Conservation (phyloP, 768 basidiomycete species). For the Ephemerocybe angulata region DNA sequence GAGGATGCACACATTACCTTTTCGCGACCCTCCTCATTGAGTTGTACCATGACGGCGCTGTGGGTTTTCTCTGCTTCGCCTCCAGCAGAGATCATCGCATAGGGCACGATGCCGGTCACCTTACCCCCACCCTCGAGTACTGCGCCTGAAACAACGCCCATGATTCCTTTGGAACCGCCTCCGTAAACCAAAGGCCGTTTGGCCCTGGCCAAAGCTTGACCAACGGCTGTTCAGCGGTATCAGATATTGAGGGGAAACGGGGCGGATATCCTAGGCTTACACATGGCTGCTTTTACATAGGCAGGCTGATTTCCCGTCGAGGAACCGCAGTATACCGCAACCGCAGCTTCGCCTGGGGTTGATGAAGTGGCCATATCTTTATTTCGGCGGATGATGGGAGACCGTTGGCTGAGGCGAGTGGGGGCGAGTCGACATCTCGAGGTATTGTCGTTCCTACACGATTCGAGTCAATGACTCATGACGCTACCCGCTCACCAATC, state of each 20-base stretch:
- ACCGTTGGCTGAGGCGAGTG: too few relatives aligned
- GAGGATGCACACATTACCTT: constrained; percentile 14
- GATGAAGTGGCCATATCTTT: not conserved
- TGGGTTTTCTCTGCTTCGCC: constrained; percentile 54
- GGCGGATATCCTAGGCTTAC: constrained; percentile 24
- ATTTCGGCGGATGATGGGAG: too few relatives aligned
- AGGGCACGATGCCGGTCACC: constrained; percentile 76
- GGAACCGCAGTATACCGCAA: constrained; percentile 87
- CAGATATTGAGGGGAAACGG: not conserved
- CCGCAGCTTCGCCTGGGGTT: not conserved
- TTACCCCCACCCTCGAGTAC: constrained; percentile 64
- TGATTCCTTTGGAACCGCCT: constrained; percentile 78
- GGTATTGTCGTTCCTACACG: too few relatives aligned
- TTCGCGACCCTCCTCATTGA: constrained; percentile 25
- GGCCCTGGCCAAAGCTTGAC: constrained; percentile 60
- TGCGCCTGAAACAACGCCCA: constrained; percentile 75
- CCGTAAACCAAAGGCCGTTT: constrained; percentile 78
- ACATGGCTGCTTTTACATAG: constrained; percentile 64
- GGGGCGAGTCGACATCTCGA: too few relatives aligned
- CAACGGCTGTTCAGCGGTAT: constrained; percentile 58
- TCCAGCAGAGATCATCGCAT: constrained; percentile 65
- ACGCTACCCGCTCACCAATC: too few relatives aligned
- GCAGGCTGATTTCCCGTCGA: constrained; percentile 59
- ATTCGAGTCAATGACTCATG: too few relatives aligned
- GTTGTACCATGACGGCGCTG: constrained; percentile 12